These are phyloP conservation scores for Pyrus bretschneideri DNA, from an alignment of 306 rosid species.

Conservation along the genomic window DNA sequence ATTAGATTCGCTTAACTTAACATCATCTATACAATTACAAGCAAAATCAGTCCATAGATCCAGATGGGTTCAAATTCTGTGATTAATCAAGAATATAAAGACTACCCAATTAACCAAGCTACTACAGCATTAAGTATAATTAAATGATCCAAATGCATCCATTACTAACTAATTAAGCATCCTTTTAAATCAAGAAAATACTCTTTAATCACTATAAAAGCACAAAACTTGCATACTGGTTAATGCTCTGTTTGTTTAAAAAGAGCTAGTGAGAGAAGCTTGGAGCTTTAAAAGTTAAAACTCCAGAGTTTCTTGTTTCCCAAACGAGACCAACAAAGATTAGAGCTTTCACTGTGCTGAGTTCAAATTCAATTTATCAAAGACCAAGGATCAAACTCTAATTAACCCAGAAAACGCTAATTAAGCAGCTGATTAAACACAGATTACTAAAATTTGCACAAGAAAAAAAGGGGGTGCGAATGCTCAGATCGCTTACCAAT, in stretches of 20 bases:
- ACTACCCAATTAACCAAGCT: conserved; percentile 10
- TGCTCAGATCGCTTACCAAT: conserved; percentile 38
- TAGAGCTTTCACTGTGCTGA: background rate
- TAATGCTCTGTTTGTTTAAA: background rate
- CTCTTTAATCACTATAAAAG: background rate
- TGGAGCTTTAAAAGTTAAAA: background rate
- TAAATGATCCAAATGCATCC: background rate
- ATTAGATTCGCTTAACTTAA: conserved; percentile 1
- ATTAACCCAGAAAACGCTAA: background rate
- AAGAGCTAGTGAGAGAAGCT: background rate
- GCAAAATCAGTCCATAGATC: background rate
- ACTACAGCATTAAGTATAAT: background rate
- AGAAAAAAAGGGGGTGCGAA: background rate
- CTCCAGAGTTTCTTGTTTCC: background rate
- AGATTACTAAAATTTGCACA: background rate
- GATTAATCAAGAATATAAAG: background rate
- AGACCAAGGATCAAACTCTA: background rate
- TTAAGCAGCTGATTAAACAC: background rate
- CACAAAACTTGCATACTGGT: background rate
- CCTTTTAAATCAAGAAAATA: conserved; percentile 17
- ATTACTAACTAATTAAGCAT: background rate
- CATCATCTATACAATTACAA: background rate
- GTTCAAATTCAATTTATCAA: background rate
- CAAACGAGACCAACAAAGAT: background rate
- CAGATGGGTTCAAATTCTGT: background rate